phyloP scores from a whole-genome alignment of 352 stramenopile genomes.

The Phytophthora sp. region DNA sequence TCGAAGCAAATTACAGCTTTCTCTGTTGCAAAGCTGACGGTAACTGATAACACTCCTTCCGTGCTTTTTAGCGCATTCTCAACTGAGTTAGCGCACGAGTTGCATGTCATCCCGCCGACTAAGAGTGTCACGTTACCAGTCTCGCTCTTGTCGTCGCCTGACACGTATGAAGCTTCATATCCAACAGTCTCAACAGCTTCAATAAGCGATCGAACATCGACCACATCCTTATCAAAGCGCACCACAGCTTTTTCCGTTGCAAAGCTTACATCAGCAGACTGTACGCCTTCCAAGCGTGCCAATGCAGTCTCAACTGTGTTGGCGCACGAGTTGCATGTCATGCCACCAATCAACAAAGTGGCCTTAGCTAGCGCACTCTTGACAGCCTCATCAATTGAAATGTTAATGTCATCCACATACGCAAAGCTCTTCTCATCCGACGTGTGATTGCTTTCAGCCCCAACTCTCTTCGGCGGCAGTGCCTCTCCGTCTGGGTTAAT shows the following conservation, averaged over 20 bases:
- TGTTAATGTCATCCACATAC: conserved; percentile 31
- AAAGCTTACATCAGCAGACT: conserved; percentile 71
- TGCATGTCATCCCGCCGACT: conserved; percentile 90
- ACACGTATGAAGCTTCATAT: conserved; percentile 34
- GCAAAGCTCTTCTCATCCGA: neutral
- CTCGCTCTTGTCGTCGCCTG: conserved; percentile 69
- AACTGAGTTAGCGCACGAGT: conserved; percentile 88
- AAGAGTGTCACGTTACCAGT: conserved; percentile 56
- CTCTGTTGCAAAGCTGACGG: conserved; percentile 85
- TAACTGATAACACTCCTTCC: conserved; percentile 66
- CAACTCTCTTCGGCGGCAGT: neutral
- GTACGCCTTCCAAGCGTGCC: conserved; percentile 63
- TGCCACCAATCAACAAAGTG: conserved; percentile 77
- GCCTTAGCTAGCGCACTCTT: conserved; percentile 53
- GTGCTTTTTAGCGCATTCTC: conserved; percentile 69
- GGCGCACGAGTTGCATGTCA: conserved; percentile 92
- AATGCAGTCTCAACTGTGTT: conserved; percentile 82
- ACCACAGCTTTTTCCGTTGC: conserved; percentile 81
- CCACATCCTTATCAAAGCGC: conserved; percentile 62
- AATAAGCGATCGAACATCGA: conserved; percentile 74
- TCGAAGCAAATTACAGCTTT: conserved; percentile 74
- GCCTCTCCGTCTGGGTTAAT: neutral
- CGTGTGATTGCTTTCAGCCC: neutral
- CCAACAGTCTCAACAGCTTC: conserved; percentile 69
- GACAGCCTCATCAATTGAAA: conserved; percentile 49